These are phyloP conservation scores for Trametes versicolor DNA, from an alignment of 1,284 basidiomycete species.

Conservation along the genomic window DNA sequence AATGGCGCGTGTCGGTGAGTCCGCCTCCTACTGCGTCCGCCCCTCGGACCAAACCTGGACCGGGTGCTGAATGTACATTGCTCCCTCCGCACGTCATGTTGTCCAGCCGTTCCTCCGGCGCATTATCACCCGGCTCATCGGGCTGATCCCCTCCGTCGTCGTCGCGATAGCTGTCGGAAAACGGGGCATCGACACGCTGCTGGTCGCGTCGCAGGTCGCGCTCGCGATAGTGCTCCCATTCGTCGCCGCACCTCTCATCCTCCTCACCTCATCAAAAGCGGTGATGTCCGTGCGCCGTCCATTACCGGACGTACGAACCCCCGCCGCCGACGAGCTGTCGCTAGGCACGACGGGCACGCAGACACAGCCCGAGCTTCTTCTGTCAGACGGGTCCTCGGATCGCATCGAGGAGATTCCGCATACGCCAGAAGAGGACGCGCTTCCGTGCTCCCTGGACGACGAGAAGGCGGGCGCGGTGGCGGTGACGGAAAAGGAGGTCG, in stretches of 20 bases:
- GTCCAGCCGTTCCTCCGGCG: slow-evolving; percentile 81
- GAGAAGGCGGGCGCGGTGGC: slow-evolving; percentile 21
- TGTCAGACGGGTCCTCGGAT: slow-evolving; percentile 15
- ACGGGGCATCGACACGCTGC: slow-evolving; percentile 79
- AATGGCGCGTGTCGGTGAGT: slow-evolving; percentile 86
- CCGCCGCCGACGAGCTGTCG: neutral
- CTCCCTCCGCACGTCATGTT: neutral
- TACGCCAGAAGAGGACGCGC: neutral
- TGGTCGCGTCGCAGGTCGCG: slow-evolving; percentile 90
- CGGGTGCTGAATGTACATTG: slow-evolving; percentile 7
- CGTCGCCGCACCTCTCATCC: slow-evolving; percentile 82
- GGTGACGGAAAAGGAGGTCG: slow-evolving; percentile 27
- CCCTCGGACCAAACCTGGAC: slow-evolving; percentile 6
- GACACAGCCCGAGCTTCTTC: slow-evolving; percentile 12
- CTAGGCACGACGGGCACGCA: slow-evolving; percentile 10
- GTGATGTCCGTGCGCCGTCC: slow-evolving; percentile 69
- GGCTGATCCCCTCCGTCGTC: slow-evolving; percentile 89
- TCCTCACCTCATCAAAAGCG: slow-evolving; percentile 73
- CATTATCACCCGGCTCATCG: slow-evolving; percentile 84
- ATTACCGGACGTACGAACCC: neutral
- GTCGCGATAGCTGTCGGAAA: slow-evolving; percentile 86
- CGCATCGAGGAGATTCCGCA: slow-evolving; percentile 18
- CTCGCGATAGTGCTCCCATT: slow-evolving; percentile 91
- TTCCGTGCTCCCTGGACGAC: slow-evolving; percentile 16
- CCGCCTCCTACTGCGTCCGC: neutral